These are phyloP conservation scores for Teratosphaeria destructans DNA, from an alignment of 2,329 filamentous ascomycete species.

Conservation along the genomic window DNA sequence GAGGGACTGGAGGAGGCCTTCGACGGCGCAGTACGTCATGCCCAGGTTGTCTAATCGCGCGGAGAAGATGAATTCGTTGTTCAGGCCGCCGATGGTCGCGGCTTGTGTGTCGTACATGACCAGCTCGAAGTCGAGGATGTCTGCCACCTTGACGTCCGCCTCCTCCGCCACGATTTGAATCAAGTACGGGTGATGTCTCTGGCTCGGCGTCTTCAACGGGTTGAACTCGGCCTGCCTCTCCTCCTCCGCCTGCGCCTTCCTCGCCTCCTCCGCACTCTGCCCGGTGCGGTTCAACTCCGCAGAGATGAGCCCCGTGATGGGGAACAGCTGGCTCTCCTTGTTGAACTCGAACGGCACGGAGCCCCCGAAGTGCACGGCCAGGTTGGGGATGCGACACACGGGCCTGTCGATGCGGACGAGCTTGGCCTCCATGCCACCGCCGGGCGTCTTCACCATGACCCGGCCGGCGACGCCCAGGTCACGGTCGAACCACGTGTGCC, in stretches of 20 bases:
- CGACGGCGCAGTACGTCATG: conserved; percentile 88
- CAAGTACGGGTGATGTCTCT: conserved; percentile 82
- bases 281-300: conserved; percentile 76
- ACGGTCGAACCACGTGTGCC: conserved; percentile 97
- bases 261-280: conserved; percentile 39
- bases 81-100: conserved; percentile 75
- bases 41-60: conserved; percentile 91
- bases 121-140: conserved; percentile 88
- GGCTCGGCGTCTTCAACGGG: conserved; percentile 64
- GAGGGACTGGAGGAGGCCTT: conserved; percentile 74
- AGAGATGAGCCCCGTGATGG: conserved; percentile 77
- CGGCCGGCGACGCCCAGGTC: conserved; percentile 85
- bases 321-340: conserved; percentile 92
- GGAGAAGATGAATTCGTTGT: conserved; percentile 92
- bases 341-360: conserved; percentile 83
- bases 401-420: conserved; percentile 85
- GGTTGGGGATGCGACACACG: conserved; percentile 80
- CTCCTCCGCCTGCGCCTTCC: conserved; percentile 31
- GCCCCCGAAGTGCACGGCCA: conserved; percentile 89
- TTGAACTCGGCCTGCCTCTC: conserved; percentile 40
- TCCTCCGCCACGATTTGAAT: conserved; percentile 76
- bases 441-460: conserved; percentile 58
- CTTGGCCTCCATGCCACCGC: conserved; percentile 68
- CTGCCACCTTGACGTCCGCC: conserved; percentile 56
- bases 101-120: conserved; percentile 96